Base-by-base conservation (phyloP, 2,329 filamentous ascomycete genomes). In the Trichoderma koningiopsis region DNA sequence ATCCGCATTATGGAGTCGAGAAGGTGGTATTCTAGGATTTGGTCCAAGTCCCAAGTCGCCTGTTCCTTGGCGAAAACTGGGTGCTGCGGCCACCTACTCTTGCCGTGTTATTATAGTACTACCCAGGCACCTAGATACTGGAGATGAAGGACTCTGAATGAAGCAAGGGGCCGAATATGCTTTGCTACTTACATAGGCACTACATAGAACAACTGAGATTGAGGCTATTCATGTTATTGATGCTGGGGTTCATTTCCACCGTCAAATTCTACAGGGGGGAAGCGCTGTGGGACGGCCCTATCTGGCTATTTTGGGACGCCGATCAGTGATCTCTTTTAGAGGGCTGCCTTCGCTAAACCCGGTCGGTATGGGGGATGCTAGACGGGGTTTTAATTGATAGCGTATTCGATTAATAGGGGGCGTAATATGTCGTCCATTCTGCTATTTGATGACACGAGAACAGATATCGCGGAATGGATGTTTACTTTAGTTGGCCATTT, bases 261-360 rank as follows among this genome's bases (percentile, higher is more conserved):
- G 4, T 31, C n/a, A 11, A 29, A 29, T 29, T 7, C 19, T n/a
- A 7, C 27, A 37, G 49, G 60, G 60, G 43, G 43, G n/a, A 19
- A 37, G 29, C 40, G 40, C 59, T 62, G 40, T 33, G 29, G 29
- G 40, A 43, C 40, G 59, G 59, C 59, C n/a, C 29, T 13, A 19
- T 62, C 31, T 37, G 43, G 59, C 43, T 4, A 14, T n/a, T 49
- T 33, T 37, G 22, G 43, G 47, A 43, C 60, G 60, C 60, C 60
- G 60, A 63, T 63, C 60, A 63, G 47, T 27, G 60, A 63, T 37
- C 60, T 63, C 60, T 63, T 49, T 47, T 53, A 37, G 47, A n/a
- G 33, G 43, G 29, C 60, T 31, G 22, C 60, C 29, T 63, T 63
- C 47, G 47, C 60, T 63, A 63, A 53, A 8, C 47, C 14, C 22